A percentile compares a stretch with the other conserved stretches of the same genome.
Evolutionary conservation across 2,329 filamentous ascomycete species (phyloP).

Genomic region (Epichloe scottii): DNA sequence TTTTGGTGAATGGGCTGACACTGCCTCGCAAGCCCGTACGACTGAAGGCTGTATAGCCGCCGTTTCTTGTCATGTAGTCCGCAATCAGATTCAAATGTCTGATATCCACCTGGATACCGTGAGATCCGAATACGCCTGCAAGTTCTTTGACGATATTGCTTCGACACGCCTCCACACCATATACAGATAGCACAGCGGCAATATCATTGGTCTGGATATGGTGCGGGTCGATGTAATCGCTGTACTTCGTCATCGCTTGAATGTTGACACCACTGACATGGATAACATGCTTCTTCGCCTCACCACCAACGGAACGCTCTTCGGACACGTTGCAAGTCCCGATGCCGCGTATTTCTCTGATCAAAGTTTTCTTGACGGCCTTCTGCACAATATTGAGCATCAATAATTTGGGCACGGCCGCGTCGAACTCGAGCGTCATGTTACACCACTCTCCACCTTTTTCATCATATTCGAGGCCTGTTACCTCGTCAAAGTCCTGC

Average conservation of each 20-base stretch:
- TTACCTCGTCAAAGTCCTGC: slow-evolving; percentile 52
- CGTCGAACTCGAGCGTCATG: slow-evolving; percentile 73
- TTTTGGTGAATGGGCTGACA: slow-evolving; percentile 89
- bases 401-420: slow-evolving; percentile 73
- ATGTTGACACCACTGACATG: slow-evolving; percentile 81
- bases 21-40: slow-evolving; percentile 77
- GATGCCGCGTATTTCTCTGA: slow-evolving; percentile 76
- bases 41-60: slow-evolving; percentile 83
- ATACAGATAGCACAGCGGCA: slow-evolving; percentile 67
- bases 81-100: slow-evolving; percentile 91
- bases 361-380: slow-evolving; percentile 63
- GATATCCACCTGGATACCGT: slow-evolving; percentile 85
- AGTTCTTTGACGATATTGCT: slow-evolving; percentile 80
- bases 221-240: slow-evolving; percentile 76
- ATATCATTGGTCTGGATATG: slow-evolving; percentile 88
- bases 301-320: slow-evolving; percentile 29
- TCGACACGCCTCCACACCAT: slow-evolving; percentile 89
- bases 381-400: slow-evolving; percentile 85
- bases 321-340: slow-evolving; percentile 56
- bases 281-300: slow-evolving; percentile 39
- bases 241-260: slow-evolving; percentile 77
- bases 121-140: slow-evolving; percentile 70
- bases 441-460: slow-evolving; percentile 60
- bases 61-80: slow-evolving; percentile 93
- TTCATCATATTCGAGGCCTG: slow-evolving; percentile 70